A percentile compares a stretch with the other conserved stretches of the same genome.
Conservation (phyloP, 495 filamentous ascomycete genomes). For the Chaetomium cochliodes region DNA sequence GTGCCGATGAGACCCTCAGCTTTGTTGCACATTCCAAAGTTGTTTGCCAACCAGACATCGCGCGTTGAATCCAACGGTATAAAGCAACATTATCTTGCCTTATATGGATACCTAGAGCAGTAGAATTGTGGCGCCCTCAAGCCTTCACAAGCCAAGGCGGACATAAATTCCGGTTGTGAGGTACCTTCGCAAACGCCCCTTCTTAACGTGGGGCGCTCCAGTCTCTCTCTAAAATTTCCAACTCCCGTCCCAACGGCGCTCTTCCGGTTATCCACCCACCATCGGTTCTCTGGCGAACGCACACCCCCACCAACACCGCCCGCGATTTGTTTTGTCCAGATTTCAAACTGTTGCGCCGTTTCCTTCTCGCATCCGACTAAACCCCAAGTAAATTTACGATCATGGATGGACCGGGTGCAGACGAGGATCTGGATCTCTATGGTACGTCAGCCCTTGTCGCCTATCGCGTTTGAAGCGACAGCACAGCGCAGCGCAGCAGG, state of each 20-base stretch:
- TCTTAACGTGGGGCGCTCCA: slow-evolving; percentile 2
- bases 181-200: not conserved
- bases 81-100: not conserved
- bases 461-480: not conserved
- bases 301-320: slow-evolving; percentile 9
- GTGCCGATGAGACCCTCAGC: not conserved
- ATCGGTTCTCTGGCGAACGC: not conserved
- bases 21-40: not conserved
- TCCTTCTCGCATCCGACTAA: not conserved
- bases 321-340: not conserved
- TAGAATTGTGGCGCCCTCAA: too few relatives aligned
- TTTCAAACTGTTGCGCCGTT: not conserved
- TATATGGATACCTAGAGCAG: too few relatives aligned
- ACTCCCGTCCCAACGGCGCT: not conserved
- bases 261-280: not conserved
- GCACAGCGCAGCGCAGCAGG: not conserved
- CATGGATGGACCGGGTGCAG: slow-evolving; percentile 41
- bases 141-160: too few relatives aligned
- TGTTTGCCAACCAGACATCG: not conserved
- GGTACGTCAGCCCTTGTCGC: slow-evolving; percentile 46
- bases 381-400: slow-evolving; percentile 22
- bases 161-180: too few relatives aligned
- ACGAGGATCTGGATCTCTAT: slow-evolving; percentile 65
- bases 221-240: slow-evolving; percentile 10
- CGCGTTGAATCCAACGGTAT: not conserved